These are phyloP conservation scores for Tetracentron sinense DNA, from an alignment of 164 flowering plant genomes.

Conservation along the genomic window DNA sequence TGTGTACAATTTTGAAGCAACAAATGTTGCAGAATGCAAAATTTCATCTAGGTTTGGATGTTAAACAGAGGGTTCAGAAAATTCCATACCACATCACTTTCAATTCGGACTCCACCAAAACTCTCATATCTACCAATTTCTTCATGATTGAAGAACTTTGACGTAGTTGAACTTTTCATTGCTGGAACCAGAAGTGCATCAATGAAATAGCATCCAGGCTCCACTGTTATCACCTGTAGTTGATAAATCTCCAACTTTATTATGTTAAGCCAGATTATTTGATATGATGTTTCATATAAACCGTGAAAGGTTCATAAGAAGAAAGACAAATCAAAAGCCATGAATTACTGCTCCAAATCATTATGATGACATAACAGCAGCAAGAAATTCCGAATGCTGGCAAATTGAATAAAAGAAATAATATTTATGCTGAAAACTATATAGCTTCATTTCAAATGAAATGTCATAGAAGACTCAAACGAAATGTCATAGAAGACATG, in stretches of 20 bases:
- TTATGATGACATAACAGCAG: background rate
- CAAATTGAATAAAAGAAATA: background rate
- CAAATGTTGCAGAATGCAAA: background rate
- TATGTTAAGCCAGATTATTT: background rate
- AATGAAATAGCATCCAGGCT: slow-evolving; percentile 97
- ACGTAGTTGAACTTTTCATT: slow-evolving; percentile 46
- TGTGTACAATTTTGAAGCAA: background rate
- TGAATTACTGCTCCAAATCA: background rate
- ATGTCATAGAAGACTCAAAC: too few relatives aligned
- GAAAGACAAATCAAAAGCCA: background rate
- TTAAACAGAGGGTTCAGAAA: background rate
- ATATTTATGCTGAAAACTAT: background rate
- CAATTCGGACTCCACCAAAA: slow-evolving; percentile 93
- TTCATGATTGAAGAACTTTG: slow-evolving; percentile 60
- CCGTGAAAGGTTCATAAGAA: background rate
- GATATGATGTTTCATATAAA: background rate
- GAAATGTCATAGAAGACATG: too few relatives aligned
- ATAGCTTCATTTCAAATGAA: background rate
- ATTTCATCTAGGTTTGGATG: background rate
- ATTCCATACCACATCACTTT: slow-evolving; percentile 84
- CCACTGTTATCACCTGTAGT: slow-evolving; percentile 85
- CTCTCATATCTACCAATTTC: slow-evolving; percentile 48
- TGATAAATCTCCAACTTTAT: slow-evolving; percentile 4
- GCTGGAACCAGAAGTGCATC: slow-evolving; percentile 75
- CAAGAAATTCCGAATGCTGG: background rate